Evolutionary conservation across 768 basidiomycete species (phyloP).

Genomic region (Boletus subcaerulescens): DNA sequence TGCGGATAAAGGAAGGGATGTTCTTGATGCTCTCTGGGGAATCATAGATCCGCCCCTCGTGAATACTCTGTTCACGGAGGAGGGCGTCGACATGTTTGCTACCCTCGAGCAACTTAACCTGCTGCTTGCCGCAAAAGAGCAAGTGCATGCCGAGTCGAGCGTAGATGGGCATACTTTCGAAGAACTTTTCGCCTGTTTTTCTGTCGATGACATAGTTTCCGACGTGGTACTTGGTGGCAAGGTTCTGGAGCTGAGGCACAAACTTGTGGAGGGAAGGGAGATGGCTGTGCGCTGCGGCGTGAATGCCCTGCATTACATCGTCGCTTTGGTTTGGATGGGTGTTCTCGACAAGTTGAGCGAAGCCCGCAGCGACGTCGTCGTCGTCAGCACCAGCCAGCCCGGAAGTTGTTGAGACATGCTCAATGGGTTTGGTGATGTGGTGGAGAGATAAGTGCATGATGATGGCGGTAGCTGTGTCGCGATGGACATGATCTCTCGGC

Average conservation of each 20-base stretch:
- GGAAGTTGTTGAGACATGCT: conserved; percentile 21
- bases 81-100: conserved; percentile 46
- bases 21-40: conserved; percentile 46
- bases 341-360: conserved; percentile 20
- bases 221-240: conserved; percentile 51
- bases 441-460: conserved; percentile 17
- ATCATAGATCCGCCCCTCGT: conserved; percentile 56
- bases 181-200: conserved; percentile 49
- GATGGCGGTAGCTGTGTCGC: neutral
- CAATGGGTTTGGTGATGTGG: conserved; percentile 28
- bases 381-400: conserved; percentile 17
- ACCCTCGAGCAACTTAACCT: conserved; percentile 47
- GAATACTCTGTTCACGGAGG: conserved; percentile 54
- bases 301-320: conserved; percentile 28
- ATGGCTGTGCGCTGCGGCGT: conserved; percentile 32
- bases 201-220: conserved; percentile 59
- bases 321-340: conserved; percentile 7
- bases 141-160: conserved; percentile 75
- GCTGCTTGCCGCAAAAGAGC: conserved; percentile 57
- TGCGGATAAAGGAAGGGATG: conserved; percentile 54
- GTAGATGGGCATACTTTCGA: conserved; percentile 76
- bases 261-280: conserved; percentile 43
- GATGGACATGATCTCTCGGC: neutral
- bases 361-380: conserved; percentile 20
- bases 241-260: conserved; percentile 54